These are phyloP conservation scores for Arabis alpina DNA, from an alignment of 345 rosid genomes.

Conservation along the genomic window DNA sequence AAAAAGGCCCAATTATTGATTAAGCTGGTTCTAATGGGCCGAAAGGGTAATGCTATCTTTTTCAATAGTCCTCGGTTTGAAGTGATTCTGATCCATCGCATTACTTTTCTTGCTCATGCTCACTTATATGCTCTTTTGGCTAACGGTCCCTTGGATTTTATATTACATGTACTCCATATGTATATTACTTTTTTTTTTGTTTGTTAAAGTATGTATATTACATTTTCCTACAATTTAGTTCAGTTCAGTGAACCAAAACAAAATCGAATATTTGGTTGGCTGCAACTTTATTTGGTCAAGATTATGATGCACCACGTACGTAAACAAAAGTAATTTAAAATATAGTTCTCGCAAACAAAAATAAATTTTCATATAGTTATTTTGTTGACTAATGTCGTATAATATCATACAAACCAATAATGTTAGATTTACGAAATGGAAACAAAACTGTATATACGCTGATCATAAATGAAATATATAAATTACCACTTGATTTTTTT, in stretches of 20 bases:
- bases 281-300: constrained; percentile 27
- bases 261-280: constrained; percentile 42
- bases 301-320: constrained; percentile 15
- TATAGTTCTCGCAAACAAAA: background rate
- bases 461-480: background rate
- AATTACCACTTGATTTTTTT: background rate
- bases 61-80: constrained; percentile 5
- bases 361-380: background rate
- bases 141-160: too few species aligned
- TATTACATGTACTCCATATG: too few species aligned
- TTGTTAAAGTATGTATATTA: too few species aligned
- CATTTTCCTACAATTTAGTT: background rate
- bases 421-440: constrained; percentile 11
- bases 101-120: too few species aligned
- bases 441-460: background rate
- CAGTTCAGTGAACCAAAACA: constrained; percentile 35
- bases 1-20: too few species aligned
- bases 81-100: background rate
- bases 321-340: too few species aligned
- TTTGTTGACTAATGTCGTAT: constrained; percentile 12
- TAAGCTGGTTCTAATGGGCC: constrained; percentile 12
- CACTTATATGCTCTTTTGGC: too few species aligned
- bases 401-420: background rate
- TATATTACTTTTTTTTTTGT: background rate
- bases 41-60: background rate